phyloP scores from a whole-genome alignment of 2,329 filamentous ascomycete species.

The Colletotrichum sp. region DNA sequence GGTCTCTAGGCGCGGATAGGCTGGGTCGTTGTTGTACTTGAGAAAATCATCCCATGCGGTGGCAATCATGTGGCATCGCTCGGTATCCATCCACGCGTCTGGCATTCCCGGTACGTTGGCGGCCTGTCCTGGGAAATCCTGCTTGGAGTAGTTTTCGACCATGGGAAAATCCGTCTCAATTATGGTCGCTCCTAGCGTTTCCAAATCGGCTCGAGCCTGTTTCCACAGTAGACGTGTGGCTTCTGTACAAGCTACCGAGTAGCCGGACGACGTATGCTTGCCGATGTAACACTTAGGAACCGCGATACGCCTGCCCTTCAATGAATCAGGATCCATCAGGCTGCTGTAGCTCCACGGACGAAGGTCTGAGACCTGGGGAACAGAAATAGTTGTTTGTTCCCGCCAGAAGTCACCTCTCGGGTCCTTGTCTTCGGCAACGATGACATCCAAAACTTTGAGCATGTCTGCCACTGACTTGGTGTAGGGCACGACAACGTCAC shows the following conservation, averaged over 20 bases:
- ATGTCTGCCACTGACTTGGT: constrained; percentile 49
- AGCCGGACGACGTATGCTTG: constrained; percentile 23
- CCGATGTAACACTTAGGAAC: constrained; percentile 58
- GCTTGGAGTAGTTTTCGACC: constrained; percentile 1
- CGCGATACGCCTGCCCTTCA: constrained; percentile 50
- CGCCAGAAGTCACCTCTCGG: constrained; percentile 55
- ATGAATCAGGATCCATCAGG: constrained; percentile 32
- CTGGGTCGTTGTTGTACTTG: constrained; percentile 41
- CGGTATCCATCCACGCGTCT: constrained; percentile 43
- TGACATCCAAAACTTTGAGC: constrained; percentile 46
- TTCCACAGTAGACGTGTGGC: constrained; percentile 31
- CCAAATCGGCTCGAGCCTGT: constrained; percentile 36
- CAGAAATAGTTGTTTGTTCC: constrained; percentile 48
- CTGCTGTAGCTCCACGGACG: constrained; percentile 36
- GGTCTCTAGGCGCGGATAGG: constrained; percentile 37
- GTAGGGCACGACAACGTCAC: constrained; percentile 56
- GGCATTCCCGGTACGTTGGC: constrained; percentile 7
- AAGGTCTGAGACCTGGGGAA: constrained; percentile 37
- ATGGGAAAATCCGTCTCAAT: constrained; percentile 29
- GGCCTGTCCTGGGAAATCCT: background rate
- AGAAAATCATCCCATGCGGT: constrained; percentile 58
- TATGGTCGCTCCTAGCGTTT: constrained; percentile 45
- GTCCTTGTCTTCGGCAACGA: constrained; percentile 46
- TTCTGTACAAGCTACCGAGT: background rate
- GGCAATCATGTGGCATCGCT: constrained; percentile 44